Evolutionary conservation across 1,284 basidiomycete genomes (phyloP), one percentile per base, ranked within the genome.

Genomic region (Sphaerobolus stellatus): DNA sequence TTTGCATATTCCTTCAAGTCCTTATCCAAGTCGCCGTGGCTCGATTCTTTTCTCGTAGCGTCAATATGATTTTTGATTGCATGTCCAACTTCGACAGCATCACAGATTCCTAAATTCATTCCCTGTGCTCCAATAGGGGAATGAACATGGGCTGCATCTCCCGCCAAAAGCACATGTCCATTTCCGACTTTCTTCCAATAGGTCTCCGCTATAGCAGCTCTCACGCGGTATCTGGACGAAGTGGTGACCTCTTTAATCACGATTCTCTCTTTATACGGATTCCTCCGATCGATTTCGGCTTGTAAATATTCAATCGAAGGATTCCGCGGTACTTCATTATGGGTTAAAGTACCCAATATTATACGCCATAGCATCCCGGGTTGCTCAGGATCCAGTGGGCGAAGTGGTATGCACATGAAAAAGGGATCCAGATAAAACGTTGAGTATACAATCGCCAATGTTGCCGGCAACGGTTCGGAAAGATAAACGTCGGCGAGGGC

Each of bases 171-270:
- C 29, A 66, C 65, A 29, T 62, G 62, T 41, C 62, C 60, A 36
- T 52, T 6, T 41, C 58, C 57, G 4, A 71, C 50, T 4, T 62
- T 68, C 55, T 59, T 60, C 49, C 62, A 53, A 52, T 60, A 64
- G 6, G 28, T 41, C 20, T 52, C 52, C 3, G 60, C 63, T 43
- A 74, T 65, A 24, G 72, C 73, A 31, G 70, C 63, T 43, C 69
- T 69, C 0, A 66, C 70, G 41, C 70, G 64, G 59, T 72, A 75
- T 22, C 71, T 62, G 5, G 70, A 68, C 2, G 72, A 67, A 68
- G 70, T 71, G 18, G 71, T 31, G 13, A 67, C 58, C 28, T 68
- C 64, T 24, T 65, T 58, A 28, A 72, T 68, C 25, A 62, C 59
- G 14, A 68, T 8, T 2, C 13, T 11, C 16, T 64, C 60, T 8